These are phyloP conservation scores for Penicillium subrubescens DNA, from an alignment of 495 filamentous ascomycete genomes.

Conservation along the genomic window DNA sequence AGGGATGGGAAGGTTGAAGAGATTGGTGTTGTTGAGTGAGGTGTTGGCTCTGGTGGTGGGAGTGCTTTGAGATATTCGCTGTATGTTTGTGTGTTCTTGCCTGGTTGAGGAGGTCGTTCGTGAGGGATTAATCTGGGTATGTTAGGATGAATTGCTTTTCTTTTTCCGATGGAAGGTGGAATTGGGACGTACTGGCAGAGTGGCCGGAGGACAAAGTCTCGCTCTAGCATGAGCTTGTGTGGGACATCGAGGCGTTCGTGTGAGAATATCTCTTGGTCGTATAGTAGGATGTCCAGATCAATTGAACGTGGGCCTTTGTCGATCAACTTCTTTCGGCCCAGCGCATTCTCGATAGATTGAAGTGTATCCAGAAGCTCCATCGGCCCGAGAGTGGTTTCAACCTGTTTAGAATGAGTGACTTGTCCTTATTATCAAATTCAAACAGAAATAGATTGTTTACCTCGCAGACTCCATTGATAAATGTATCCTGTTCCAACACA, in stretches of 20 bases:
- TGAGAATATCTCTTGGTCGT: constrained; percentile 66
- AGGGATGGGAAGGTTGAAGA: constrained; percentile 59
- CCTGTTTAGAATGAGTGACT: constrained; percentile 48
- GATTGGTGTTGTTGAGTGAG: constrained; percentile 73
- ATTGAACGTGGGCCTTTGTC: constrained; percentile 94
- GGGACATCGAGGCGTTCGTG: constrained; percentile 78
- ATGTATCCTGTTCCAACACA: constrained; percentile 81
- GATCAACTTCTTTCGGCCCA: constrained; percentile 81
- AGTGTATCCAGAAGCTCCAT: constrained; percentile 74
- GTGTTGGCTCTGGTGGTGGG: constrained; percentile 48
- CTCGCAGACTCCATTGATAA: constrained; percentile 93
- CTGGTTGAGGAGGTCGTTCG: constrained; percentile 48
- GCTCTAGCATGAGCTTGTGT: constrained; percentile 82
- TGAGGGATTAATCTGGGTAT: constrained; percentile 62
- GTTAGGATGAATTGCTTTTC: not conserved
- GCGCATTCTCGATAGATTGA: constrained; percentile 75
- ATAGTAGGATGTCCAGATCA: constrained; percentile 91
- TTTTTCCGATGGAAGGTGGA: not conserved
- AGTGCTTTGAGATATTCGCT: constrained; percentile 64
- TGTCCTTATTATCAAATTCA: not conserved
- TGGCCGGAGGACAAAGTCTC: constrained; percentile 90
- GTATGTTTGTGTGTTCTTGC: constrained; percentile 39
- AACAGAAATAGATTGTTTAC: constrained; percentile 45
- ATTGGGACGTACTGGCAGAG: constrained; percentile 69
- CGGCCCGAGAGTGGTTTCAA: constrained; percentile 78